phyloP scores from a whole-genome alignment of 75 land plant species.

The Picea glauca region DNA sequence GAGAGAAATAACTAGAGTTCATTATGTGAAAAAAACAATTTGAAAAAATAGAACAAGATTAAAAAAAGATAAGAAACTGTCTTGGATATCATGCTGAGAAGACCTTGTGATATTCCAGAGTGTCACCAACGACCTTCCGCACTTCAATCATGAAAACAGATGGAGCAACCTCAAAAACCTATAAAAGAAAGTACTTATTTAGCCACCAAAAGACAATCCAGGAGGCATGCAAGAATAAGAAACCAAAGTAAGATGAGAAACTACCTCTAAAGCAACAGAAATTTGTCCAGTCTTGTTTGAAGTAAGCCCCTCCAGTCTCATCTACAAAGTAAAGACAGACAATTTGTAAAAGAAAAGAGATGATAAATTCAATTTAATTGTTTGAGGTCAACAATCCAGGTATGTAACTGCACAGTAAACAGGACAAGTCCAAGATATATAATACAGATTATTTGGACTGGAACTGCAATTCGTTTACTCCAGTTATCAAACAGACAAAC shows the following conservation, averaged over 20 bases:
- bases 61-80: background rate
- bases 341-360: background rate
- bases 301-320: conserved; percentile 75
- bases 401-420: background rate
- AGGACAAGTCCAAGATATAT: background rate
- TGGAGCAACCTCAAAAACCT: conserved; percentile 95
- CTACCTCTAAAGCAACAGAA: conserved; percentile 87
- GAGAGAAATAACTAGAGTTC: background rate
- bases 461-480: background rate
- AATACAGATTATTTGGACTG: background rate
- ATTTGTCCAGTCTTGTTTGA: conserved; percentile 48
- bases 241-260: background rate
- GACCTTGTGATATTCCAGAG: conserved; percentile 90
- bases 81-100: background rate
- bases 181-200: background rate
- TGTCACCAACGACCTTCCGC: conserved; percentile 78
- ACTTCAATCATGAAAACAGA: conserved; percentile 86
- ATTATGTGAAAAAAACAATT: background rate
- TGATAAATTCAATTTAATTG: background rate
- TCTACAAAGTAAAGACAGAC: conserved; percentile 29
- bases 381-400: background rate
- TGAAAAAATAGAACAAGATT: background rate
- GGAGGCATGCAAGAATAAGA: conserved; percentile 1
- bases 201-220: conserved; percentile 3
- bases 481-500: background rate